Evolutionary conservation across 176 grass and related monocot genomes (phyloP).

Genomic region (Eleusine coracana): DNA sequence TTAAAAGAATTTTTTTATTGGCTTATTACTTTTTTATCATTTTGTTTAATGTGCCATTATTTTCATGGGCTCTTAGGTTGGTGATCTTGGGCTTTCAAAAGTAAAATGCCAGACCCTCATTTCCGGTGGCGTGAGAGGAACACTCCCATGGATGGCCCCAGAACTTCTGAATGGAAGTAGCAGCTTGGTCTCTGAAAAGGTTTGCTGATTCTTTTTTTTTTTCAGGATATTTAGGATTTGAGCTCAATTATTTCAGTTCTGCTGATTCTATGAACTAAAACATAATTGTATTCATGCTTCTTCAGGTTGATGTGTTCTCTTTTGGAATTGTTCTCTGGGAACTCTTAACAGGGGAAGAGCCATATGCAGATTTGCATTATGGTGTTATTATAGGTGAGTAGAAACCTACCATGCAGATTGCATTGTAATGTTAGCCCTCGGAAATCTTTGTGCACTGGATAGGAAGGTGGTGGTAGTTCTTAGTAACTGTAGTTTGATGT

Average conservation of each 20-base stretch:
- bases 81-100: conserved; percentile 97
- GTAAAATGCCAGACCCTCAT: conserved; percentile 95
- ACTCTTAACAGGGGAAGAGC: conserved; percentile 91
- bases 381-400: conserved; percentile 88
- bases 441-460: not conserved
- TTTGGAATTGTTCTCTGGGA: conserved; percentile 99
- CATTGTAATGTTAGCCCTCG: not conserved
- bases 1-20: not conserved
- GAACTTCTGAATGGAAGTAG: conserved; percentile 93
- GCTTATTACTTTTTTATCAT: not conserved
- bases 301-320: conserved; percentile 94
- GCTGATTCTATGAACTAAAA: conserved; percentile 22
- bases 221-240: not conserved
- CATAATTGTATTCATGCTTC: conserved; percentile 15
- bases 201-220: conserved; percentile 35
- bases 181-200: conserved; percentile 94
- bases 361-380: conserved; percentile 94
- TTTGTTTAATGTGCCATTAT: not conserved
- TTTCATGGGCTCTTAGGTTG: conserved; percentile 57
- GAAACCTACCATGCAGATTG: not conserved
- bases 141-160: conserved; percentile 96
- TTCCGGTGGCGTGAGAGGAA: conserved; percentile 93
- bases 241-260: conserved; percentile 5
- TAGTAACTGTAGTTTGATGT: not conserved
- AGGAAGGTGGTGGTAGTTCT: not conserved